Percentiles rank a stretch among this genome's conserved stretches.
These are phyloP conservation scores for Torulaspora microellipsoides DNA, from an alignment of 805 yeast species.

Conservation along the genomic window DNA sequence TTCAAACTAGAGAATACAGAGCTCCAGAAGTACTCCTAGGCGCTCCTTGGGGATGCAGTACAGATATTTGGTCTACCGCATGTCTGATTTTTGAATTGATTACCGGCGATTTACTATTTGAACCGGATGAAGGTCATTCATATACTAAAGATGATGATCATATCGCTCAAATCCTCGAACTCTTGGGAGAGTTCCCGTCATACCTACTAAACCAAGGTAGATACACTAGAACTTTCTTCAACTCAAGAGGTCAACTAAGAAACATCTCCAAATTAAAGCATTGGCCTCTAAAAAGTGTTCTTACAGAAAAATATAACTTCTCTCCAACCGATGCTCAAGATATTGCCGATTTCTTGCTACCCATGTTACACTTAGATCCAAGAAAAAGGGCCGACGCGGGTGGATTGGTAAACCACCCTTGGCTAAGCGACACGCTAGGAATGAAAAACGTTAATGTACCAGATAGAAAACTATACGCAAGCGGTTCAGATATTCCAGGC, in stretches of 20 bases:
- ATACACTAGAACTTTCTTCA: slow-evolving; percentile 59
- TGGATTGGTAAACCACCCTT: slow-evolving; percentile 83
- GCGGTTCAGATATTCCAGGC: slow-evolving; percentile 88
- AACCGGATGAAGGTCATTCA: slow-evolving; percentile 69
- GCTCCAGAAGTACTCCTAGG: slow-evolving; percentile 85
- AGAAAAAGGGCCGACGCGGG: slow-evolving; percentile 90
- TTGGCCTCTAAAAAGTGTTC: slow-evolving; percentile 81
- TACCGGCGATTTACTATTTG: slow-evolving; percentile 93
- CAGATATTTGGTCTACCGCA: slow-evolving; percentile 95
- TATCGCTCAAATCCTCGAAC: slow-evolving; percentile 88
- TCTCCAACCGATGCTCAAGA: slow-evolving; percentile 62
- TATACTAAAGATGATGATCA: slow-evolving; percentile 93
- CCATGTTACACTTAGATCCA: slow-evolving; percentile 82
- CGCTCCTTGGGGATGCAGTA: slow-evolving; percentile 88
- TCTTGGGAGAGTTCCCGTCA: slow-evolving; percentile 65
- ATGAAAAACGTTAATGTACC: slow-evolving; percentile 56
- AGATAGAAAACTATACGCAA: slow-evolving; percentile 70
- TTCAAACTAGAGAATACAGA: slow-evolving; percentile 89
- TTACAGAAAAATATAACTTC: slow-evolving; percentile 80
- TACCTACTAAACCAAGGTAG: slow-evolving; percentile 54
- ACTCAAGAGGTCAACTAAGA: slow-evolving; percentile 63
- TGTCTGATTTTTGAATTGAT: slow-evolving; percentile 85
- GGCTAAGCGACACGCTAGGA: slow-evolving; percentile 74
- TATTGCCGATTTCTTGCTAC: slow-evolving; percentile 70
- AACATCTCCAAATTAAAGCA: slow-evolving; percentile 78